A percentile compares a stretch with the other conserved stretches of the same genome.
Conservation (phyloP, 2,329 filamentous ascomycete species). For the Curvularia sp. region DNA sequence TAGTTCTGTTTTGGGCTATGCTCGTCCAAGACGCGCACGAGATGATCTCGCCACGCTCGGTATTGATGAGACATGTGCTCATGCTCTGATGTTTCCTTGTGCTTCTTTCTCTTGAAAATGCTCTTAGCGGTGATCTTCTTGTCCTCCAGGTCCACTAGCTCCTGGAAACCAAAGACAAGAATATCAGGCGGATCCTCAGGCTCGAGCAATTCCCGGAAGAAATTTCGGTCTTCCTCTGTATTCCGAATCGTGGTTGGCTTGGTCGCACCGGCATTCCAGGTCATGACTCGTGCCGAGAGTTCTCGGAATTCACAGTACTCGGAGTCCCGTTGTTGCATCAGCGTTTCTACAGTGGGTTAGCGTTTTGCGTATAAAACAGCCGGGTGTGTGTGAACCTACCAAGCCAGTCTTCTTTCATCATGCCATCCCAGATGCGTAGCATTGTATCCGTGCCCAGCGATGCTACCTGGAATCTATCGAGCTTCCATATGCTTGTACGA, state of each 20-base stretch:
- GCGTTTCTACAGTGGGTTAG: constrained; percentile 63
- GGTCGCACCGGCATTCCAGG: constrained; percentile 96
- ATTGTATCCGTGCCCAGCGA: constrained; percentile 88
- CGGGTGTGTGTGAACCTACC: constrained; percentile 52
- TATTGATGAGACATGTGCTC: constrained; percentile 98
- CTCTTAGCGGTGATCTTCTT: constrained; percentile 98
- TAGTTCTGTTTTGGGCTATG: constrained; percentile 82
- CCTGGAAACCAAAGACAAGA: constrained; percentile 94
- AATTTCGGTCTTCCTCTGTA: constrained; percentile 72
- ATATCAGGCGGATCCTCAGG: constrained; percentile 85
- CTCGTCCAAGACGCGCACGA: constrained; percentile 82
- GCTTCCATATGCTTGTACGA: constrained; percentile 80
- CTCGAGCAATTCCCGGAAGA: constrained; percentile 81
- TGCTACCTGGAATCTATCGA: constrained; percentile 83
- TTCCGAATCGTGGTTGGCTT: constrained; percentile 84
- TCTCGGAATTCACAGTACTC: constrained; percentile 88
- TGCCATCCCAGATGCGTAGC: constrained; percentile 87
- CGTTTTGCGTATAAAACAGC: constrained; percentile 15
- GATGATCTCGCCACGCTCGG: constrained; percentile 91
- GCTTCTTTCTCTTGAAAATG: constrained; percentile 78
- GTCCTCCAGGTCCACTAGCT: constrained; percentile 96
- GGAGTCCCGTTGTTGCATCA: constrained; percentile 83
- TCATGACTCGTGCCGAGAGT: constrained; percentile 80
- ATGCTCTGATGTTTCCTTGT: constrained; percentile 82
- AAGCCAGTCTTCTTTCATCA: constrained; percentile 94